These are phyloP conservation scores for Oryza meridionalis DNA, from an alignment of 176 grass and related monocot genomes.

Conservation along the genomic window DNA sequence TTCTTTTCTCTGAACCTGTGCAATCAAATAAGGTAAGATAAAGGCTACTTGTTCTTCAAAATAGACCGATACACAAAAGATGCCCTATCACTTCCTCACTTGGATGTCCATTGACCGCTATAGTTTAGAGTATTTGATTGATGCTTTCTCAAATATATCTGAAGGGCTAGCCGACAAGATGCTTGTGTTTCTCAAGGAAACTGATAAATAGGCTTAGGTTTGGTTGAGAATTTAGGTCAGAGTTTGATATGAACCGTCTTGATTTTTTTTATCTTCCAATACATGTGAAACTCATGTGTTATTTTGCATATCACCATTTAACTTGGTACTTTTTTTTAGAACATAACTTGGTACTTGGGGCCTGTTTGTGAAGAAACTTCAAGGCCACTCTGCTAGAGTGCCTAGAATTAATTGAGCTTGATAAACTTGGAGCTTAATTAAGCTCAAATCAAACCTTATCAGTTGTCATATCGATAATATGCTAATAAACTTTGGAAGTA, in stretches of 20 bases:
- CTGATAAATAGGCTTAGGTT: too few species aligned
- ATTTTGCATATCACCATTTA: not conserved
- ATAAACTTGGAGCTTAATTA: not conserved
- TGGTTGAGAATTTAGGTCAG: not conserved
- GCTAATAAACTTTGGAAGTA: constrained; percentile 4
- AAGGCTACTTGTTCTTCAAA: constrained; percentile 2
- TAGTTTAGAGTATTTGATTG: not conserved
- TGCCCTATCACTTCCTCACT: not conserved
- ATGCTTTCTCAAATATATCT: constrained; percentile 5
- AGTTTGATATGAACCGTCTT: not conserved
- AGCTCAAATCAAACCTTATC: not conserved
- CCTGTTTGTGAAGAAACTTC: not conserved
- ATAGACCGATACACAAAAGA: not conserved
- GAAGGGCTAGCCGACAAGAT: not conserved
- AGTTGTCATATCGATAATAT: not conserved
- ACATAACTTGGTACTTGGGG: not conserved
- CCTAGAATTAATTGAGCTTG: not conserved
- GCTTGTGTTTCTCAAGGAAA: not conserved
- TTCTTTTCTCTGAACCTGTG: not conserved
- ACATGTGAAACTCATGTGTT: not conserved
- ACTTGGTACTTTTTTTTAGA: not conserved
- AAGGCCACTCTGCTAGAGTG: not conserved
- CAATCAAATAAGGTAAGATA: constrained; percentile 20
- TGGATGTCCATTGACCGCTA: not conserved
- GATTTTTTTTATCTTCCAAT: not conserved